Conservation (phyloP, 2,329 filamentous ascomycete species). For the Didymella pinodella region DNA sequence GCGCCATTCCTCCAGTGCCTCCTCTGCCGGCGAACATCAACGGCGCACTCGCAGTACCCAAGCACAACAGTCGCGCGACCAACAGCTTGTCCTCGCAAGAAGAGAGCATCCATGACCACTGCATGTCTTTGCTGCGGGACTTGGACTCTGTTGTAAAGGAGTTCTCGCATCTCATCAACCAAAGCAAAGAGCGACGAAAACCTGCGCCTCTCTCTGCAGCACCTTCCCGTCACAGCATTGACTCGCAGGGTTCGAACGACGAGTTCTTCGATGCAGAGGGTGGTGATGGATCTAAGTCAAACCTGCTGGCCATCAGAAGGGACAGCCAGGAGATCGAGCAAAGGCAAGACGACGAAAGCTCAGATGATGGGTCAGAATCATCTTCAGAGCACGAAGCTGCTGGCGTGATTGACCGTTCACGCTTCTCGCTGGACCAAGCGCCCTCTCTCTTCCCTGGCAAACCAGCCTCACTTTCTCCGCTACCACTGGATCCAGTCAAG, state of each 20-base stretch:
- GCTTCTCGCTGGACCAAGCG: constrained; percentile 43
- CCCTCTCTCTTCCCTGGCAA: constrained; percentile 73
- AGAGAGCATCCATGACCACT: constrained; percentile 78
- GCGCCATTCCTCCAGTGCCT: constrained; percentile 45
- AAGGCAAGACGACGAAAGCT: constrained; percentile 52
- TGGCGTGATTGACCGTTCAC: constrained; percentile 50
- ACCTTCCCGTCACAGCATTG: constrained; percentile 72
- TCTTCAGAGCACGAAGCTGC: constrained; percentile 65
- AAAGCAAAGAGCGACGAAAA: constrained; percentile 78
- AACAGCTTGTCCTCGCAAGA: constrained; percentile 59
- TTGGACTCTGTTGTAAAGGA: constrained; percentile 84
- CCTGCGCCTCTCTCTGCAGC: constrained; percentile 56
- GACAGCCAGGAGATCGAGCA: constrained; percentile 65
- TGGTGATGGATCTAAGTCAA: constrained; percentile 60
- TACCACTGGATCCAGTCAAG: constrained; percentile 74
- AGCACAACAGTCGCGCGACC: constrained; percentile 38
- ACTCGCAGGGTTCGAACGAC: constrained; percentile 76
- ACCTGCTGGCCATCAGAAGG: constrained; percentile 77
- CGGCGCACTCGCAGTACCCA: constrained; percentile 49
- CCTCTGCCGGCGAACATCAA: constrained; percentile 47
- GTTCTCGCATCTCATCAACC: constrained; percentile 77
- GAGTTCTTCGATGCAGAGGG: constrained; percentile 92
- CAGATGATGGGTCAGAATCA: constrained; percentile 67
- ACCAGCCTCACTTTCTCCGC: constrained; percentile 77
- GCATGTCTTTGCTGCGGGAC: constrained; percentile 82